phyloP scores from a whole-genome alignment of 345 rosid species.

The Linum tenue region DNA sequence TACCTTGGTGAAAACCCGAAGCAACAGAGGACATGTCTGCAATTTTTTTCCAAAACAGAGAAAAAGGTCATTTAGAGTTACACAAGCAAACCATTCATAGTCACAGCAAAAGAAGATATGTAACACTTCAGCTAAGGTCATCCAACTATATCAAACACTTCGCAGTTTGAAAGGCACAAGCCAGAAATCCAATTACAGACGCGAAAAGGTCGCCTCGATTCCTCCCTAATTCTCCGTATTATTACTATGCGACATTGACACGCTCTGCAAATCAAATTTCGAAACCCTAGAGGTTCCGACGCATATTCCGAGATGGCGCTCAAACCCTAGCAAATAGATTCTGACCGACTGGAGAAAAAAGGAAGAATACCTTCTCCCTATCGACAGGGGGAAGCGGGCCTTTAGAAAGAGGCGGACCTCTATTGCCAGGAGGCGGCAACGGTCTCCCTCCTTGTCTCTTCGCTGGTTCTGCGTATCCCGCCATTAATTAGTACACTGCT shows the following conservation, averaged over 20 bases:
- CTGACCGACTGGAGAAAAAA: background rate
- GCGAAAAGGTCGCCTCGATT: no score
- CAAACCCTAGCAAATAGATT: no score
- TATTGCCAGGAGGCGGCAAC: conserved; percentile 35
- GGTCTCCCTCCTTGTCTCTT: conserved; percentile 57
- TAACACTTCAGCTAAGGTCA: no score
- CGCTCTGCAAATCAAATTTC: no score
- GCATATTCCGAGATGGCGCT: background rate
- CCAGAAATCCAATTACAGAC: no score
- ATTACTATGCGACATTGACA: no score
- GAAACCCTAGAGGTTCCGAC: background rate
- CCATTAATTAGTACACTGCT: conserved; percentile 27
- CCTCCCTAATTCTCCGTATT: no score
- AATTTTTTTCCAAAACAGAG: background rate
- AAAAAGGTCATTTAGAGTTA: background rate
- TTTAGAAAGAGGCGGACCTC: conserved; percentile 38
- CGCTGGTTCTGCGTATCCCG: conserved; percentile 42
- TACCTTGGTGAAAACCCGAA: conserved; percentile 95
- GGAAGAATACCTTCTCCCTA: conserved; percentile 65
- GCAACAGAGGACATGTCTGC: conserved; percentile 94
- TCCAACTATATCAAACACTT: background rate
- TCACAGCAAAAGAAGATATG: no score
- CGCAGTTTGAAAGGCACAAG: no score
- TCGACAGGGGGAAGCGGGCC: conserved; percentile 56
- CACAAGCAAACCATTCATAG: background rate